These are phyloP conservation scores for Populus tomentosa DNA, from an alignment of 441 rosid species.

Conservation along the genomic window DNA sequence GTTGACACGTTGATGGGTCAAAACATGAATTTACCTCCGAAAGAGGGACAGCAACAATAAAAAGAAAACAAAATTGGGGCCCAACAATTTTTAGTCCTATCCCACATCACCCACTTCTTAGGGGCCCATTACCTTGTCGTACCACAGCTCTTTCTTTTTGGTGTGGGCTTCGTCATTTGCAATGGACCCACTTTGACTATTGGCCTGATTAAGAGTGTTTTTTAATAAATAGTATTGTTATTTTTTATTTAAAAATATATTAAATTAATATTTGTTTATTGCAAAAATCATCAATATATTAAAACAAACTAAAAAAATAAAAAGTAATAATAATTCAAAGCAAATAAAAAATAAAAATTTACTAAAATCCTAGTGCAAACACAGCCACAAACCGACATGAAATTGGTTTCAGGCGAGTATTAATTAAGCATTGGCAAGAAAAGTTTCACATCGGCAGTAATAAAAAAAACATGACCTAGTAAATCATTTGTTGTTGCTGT, in stretches of 20 bases:
- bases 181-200: conserved; percentile 43
- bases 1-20: conserved; percentile 13
- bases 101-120: conserved; percentile 11
- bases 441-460: conserved; percentile 6
- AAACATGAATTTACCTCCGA: conserved; percentile 13
- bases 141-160: conserved; percentile 3
- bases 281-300: too few relatives aligned
- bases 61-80: conserved; percentile 11
- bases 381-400: too few relatives aligned
- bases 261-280: too few relatives aligned
- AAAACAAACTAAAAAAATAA: too few relatives aligned
- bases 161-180: conserved; percentile 22
- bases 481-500: not conserved
- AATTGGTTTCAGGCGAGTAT: not conserved
- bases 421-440: too few relatives aligned
- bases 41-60: conserved; percentile 19
- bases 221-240: too few relatives aligned
- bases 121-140: conserved; percentile 10
- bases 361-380: too few relatives aligned
- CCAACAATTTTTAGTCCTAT: conserved; percentile 6
- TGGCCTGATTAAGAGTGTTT: not conserved
- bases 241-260: too few relatives aligned
- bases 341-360: too few relatives aligned
- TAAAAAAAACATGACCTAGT: too few relatives aligned
- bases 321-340: too few relatives aligned